Evolutionary conservation across 805 yeast species (phyloP), one percentile per base, ranked within the genome.

Genomic region (Starmerella davenportii): DNA sequence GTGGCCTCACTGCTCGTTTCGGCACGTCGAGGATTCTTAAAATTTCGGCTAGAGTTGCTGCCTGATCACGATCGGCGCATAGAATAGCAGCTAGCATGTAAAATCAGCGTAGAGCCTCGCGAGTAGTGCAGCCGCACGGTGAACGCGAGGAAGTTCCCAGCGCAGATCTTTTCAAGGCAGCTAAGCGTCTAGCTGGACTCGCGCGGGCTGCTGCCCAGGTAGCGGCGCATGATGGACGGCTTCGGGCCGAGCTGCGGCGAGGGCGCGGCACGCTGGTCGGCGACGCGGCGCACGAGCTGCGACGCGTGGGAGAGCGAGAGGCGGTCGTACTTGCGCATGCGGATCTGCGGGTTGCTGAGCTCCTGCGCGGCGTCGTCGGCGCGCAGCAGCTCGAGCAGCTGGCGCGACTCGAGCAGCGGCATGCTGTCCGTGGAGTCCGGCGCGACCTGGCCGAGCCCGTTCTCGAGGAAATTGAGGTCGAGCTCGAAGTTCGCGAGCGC

Each of bases 391-490:
- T 76, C 76, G 21, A 87, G 72, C 40, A 78, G 70, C 59, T 87
- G 95, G 45, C 84, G 69, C 40, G 85, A 66, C 50, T 79, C 90
- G 5, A 73, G 65, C 47, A 82, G 78, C 35, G 87, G 78, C 8
- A 82, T 72, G 42, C 74, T 73, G 33, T 80, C 59, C 35, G 59
- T 45, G 38, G 41, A 56, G 36, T 43, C 38, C 23, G 51, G 53
- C 19, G 43, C 55, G 15, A 57, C 44, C 28, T 57, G 55, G 14
- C 53, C 43, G n/a, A 64, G 54, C 37, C 61, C 58, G 25, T 51
- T 51, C 54, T 84, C 94, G 44, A 90, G 63, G 55, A 79, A 81
- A n/a, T 63, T 59, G 23, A 90, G 70, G 56, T 87, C 96, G 21
- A 70, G 53, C 49, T 79, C 80, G 55, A 87, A 85, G 55, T 84